Evolutionary conservation across 257 asterid genomes (phyloP).

Genomic region (Eucommia ulmoides): DNA sequence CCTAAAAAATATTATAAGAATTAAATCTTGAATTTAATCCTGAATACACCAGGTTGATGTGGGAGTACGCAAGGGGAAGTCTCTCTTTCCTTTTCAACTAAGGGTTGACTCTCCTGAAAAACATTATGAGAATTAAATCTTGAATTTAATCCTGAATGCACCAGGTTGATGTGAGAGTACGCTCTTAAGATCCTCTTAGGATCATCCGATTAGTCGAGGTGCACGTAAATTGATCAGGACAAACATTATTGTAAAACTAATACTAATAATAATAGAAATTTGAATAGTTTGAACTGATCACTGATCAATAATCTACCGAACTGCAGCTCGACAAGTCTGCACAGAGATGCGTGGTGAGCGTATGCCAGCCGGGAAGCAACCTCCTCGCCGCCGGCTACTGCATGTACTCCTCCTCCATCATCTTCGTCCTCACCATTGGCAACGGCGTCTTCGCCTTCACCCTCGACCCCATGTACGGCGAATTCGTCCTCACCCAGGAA

Average conservation of each 20-base stretch:
- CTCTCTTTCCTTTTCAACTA: too few relatives aligned
- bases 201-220: too few relatives aligned
- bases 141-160: neutral
- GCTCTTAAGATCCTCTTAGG: neutral
- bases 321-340: constrained; percentile 46
- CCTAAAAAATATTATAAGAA: too few relatives aligned
- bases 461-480: constrained; percentile 83
- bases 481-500: constrained; percentile 76
- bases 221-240: too few relatives aligned
- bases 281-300: too few relatives aligned
- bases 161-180: neutral
- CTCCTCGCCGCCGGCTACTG: constrained; percentile 93
- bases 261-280: too few relatives aligned
- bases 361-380: constrained; percentile 86
- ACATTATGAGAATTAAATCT: too few relatives aligned
- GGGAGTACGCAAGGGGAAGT: too few relatives aligned
- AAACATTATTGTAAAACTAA: neutral
- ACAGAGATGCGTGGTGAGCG: constrained; percentile 65
- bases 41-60: too few relatives aligned
- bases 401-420: constrained; percentile 87
- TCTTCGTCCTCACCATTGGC: constrained; percentile 68
- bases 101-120: too few relatives aligned
- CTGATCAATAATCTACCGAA: neutral
- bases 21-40: too few relatives aligned
- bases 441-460: constrained; percentile 74